Base-by-base conservation (phyloP, 140 eudicot species). In the Senecio squalidus region DNA sequence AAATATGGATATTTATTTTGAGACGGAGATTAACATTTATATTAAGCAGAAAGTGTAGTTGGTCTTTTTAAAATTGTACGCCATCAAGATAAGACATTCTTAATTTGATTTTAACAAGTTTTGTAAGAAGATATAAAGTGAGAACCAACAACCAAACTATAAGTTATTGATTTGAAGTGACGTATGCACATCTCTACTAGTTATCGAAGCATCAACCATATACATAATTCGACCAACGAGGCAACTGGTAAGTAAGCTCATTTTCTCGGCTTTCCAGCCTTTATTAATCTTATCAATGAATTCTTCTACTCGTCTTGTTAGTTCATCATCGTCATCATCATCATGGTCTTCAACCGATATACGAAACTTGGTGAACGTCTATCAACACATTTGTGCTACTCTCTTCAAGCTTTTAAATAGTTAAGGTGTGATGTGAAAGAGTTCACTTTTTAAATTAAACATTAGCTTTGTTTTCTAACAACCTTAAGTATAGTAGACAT, bases 211-310 rank as follows among this genome's bases (percentile, higher is more conserved):
- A 52, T 38, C 24, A 3, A 26, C 22, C 15, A 31, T 14, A 8
- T 1, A 9, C 46, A 48, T 40, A 66, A 22, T 11, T 10, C 43
- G 58, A 54, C 28, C 62, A 28, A 33, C 73, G 38, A 56, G 70
- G 17, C 27, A 45, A 7, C 24, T 45, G 52, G 20, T 45, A 2
- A 15, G 44, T 39, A 66, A 34, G 51, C 55, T 70, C 68, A 69
- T 1, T 74, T 71, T 86, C 58, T 86, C 95, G 13, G 75, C 82
- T 64, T 58, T 74, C 93, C 95, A 86, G 17, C 76, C 83, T 68
- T 74, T 69, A 44, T 80, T 82, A 54, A 72, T 64, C 72, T 69
- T 83, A 5, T 78, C 67, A 43, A 86, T 86, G 51, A 86, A 86
- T 38, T 78, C 85, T 46, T 86, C 95, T 15, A 80, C 80, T 69